Evolutionary conservation across 1,284 basidiomycete genomes (phyloP).

Genomic region (Porodaedalea pini): DNA sequence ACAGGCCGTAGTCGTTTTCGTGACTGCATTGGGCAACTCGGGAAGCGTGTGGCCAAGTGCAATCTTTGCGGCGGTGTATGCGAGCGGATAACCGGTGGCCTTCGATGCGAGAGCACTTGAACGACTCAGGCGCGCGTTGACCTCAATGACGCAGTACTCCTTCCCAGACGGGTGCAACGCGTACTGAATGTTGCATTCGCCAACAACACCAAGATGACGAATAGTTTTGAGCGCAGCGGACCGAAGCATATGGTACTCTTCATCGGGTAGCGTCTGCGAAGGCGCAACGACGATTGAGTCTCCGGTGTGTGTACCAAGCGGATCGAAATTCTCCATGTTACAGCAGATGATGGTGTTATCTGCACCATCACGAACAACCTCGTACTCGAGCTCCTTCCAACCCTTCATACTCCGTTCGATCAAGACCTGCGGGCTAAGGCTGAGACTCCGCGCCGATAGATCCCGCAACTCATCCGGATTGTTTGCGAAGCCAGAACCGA

Average conservation of each 20-base stretch:
- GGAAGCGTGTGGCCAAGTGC: slow-evolving; percentile 98
- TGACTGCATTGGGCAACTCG: slow-evolving; percentile 97
- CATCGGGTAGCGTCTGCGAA: slow-evolving; percentile 95
- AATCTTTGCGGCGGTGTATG: slow-evolving; percentile 99
- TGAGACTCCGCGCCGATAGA: slow-evolving; percentile 87
- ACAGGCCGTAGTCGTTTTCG: slow-evolving; percentile 98
- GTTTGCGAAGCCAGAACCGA: slow-evolving; percentile 97
- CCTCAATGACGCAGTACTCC: slow-evolving; percentile 98
- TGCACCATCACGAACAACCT: slow-evolving; percentile 95
- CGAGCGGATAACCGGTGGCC: slow-evolving; percentile 98
- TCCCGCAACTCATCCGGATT: slow-evolving; percentile 94
- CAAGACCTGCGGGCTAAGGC: slow-evolving; percentile 91
- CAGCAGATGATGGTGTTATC: slow-evolving; percentile 97
- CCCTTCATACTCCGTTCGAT: slow-evolving; percentile 99
- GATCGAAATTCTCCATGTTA: slow-evolving; percentile 99
- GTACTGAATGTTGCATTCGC: slow-evolving; percentile 99
- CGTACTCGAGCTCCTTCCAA: slow-evolving; percentile 99
- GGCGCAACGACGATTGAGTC: slow-evolving; percentile 99
- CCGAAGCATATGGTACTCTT: slow-evolving; percentile 99
- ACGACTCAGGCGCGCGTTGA: slow-evolving; percentile 95
- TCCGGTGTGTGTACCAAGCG: slow-evolving; percentile 98
- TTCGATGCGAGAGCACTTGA: slow-evolving; percentile 98
- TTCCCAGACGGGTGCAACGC: slow-evolving; percentile 89
- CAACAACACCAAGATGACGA: slow-evolving; percentile 95
- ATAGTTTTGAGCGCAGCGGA: slow-evolving; percentile 97